Evolutionary conservation across 805 yeast genomes (phyloP), one percentile per base, ranked within the genome.

Genomic region (Groenewaldozyma salmanticensis): DNA sequence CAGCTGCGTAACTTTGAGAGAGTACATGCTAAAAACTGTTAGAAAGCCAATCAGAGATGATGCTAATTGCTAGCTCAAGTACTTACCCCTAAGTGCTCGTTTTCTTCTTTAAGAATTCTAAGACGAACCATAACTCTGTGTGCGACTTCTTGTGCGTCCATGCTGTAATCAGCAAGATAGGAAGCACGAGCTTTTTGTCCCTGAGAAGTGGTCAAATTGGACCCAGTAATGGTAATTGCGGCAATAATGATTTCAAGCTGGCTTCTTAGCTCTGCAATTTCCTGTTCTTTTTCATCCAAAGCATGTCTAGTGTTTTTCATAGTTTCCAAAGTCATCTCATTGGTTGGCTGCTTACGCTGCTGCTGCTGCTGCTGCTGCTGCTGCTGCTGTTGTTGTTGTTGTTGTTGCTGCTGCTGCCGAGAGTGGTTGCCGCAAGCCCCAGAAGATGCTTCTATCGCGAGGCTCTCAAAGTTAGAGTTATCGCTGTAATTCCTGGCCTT

Each of bases 1-100:
- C 85, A 53, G 79, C 80, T 33, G 82, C 70, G 55, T 78, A 77
- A n/a, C 94, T 85, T 58, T 70, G 79, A 48, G 87, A 77, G 7
- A 83, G 58, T 78, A 82, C n/a, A n/a, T n/a, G n/a, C n/a, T n/a
- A n/a, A n/a, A n/a, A n/a, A n/a, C n/a, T n/a, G n/a, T n/a, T n/a
- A n/a, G n/a, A n/a, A n/a, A n/a, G n/a, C n/a, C n/a, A n/a, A n/a
- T n/a, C n/a, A n/a, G n/a, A n/a, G n/a, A n/a, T n/a, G n/a, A n/a
- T n/a, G n/a, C n/a, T n/a, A n/a, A n/a, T n/a, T n/a, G n/a, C n/a
- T n/a, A n/a, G n/a, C n/a, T n/a, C n/a, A n/a, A n/a, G n/a, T n/a
- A n/a, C n/a, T 75, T 51, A 74, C 51, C 7, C 53, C 70, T 61
- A 85, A 67, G 47, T 71, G 77, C 43, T 77, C 78, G 55, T 85